phyloP scores from a whole-genome alignment of 2,329 filamentous ascomycete genomes.

The Coniochaeta sp. region DNA sequence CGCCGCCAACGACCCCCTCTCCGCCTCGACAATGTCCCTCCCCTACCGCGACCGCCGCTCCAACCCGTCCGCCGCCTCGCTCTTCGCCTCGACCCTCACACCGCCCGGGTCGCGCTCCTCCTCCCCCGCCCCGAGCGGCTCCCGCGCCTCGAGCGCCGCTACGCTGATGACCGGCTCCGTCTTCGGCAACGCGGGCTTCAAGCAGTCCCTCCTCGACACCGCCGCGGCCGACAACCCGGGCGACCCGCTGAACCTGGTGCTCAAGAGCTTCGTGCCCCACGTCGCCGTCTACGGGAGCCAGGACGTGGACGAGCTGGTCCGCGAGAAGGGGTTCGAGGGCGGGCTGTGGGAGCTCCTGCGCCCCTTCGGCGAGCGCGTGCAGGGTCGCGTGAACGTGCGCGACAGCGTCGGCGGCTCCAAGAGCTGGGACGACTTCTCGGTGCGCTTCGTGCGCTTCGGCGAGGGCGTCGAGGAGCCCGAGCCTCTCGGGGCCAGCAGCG shows the following conservation, averaged over 20 bases:
- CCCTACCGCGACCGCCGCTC: constrained; percentile 44
- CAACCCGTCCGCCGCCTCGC: constrained; percentile 51
- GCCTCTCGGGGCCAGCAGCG: constrained; percentile 19
- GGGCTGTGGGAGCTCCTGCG: constrained; percentile 81
- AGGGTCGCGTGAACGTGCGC: constrained; percentile 81
- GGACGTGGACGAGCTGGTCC: constrained; percentile 75
- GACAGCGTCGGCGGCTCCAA: constrained; percentile 83
- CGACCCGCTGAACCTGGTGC: constrained; percentile 59
- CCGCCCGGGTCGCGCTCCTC: constrained; percentile 60
- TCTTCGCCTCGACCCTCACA: constrained; percentile 60
- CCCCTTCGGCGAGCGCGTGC: constrained; percentile 82
- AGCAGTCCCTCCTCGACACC: constrained; percentile 35
- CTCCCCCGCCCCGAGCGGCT: constrained; percentile 60
- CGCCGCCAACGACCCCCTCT: constrained; percentile 30
- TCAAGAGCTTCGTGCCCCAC: constrained; percentile 82
- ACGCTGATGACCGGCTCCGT: constrained; percentile 53
- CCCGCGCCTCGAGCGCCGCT: constrained; percentile 45
- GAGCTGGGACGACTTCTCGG: constrained; percentile 80
- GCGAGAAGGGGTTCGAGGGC: constrained; percentile 74
- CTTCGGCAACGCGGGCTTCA: constrained; percentile 36
- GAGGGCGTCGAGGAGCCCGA: constrained; percentile 47
- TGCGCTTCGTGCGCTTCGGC: constrained; percentile 74
- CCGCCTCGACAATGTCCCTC: constrained; percentile 43
- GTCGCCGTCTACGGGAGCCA: constrained; percentile 80
- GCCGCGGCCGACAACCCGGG: constrained; percentile 35